Evolutionary conservation across 495 filamentous ascomycete species (phyloP).

Genomic region (Aspergillus mulundensis): DNA sequence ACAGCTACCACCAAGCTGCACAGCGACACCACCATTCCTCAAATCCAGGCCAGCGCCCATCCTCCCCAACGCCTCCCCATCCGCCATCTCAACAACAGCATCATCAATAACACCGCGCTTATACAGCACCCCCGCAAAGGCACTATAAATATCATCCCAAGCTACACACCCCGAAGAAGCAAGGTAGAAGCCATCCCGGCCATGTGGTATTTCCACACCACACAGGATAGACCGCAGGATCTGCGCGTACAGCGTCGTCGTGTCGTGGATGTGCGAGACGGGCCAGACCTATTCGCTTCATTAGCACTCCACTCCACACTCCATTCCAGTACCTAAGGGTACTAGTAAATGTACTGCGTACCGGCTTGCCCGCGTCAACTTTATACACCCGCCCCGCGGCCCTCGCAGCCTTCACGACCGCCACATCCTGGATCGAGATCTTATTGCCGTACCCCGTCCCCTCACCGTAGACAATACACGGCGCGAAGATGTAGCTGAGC

Average conservation of each 20-base stretch:
- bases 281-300: conserved; percentile 37
- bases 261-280: conserved; percentile 45
- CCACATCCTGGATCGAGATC: conserved; percentile 47
- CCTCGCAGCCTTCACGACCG: conserved; percentile 42
- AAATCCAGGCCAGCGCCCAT: conserved; percentile 35
- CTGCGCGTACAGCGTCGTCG: conserved; percentile 36
- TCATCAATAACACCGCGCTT: conserved; percentile 34
- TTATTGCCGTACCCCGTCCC: conserved; percentile 46
- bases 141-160: conserved; percentile 45
- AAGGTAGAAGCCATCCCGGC: conserved; percentile 48
- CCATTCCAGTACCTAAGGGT: neutral
- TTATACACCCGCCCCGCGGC: conserved; percentile 31
- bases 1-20: conserved; percentile 42
- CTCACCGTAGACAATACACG: conserved; percentile 45
- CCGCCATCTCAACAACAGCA: conserved; percentile 25
- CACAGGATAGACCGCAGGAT: conserved; percentile 40
- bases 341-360: conserved; percentile 17
- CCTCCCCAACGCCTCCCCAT: conserved; percentile 26
- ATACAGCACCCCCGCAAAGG: conserved; percentile 35
- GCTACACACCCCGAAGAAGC: conserved; percentile 40
- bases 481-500: conserved; percentile 43
- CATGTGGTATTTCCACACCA: conserved; percentile 30
- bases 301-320: neutral
- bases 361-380: conserved; percentile 29
- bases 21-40: conserved; percentile 25